Evolutionary conservation across 257 asterid genomes (phyloP).

Genomic region (Vinca minor): DNA sequence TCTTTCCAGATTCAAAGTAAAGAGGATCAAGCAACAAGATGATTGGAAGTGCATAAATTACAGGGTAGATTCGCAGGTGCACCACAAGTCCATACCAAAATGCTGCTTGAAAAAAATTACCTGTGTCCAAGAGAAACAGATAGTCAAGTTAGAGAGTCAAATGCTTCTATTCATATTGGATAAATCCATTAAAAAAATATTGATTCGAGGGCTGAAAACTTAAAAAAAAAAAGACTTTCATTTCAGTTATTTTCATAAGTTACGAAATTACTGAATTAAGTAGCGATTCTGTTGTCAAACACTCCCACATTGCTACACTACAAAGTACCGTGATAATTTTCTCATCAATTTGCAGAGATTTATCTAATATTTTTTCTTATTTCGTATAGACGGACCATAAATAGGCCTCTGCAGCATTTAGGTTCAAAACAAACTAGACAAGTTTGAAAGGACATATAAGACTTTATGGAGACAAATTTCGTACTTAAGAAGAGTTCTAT

Average conservation of each 20-base stretch:
- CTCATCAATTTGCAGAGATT: too few relatives aligned
- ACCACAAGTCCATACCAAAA: constrained; percentile 91
- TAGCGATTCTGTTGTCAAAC: too few relatives aligned
- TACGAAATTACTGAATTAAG: background rate
- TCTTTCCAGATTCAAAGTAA: constrained; percentile 42
- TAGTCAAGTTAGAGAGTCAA: background rate
- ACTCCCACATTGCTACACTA: background rate
- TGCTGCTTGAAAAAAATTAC: constrained; percentile 68
- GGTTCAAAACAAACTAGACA: too few relatives aligned
- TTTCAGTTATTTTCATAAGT: background rate
- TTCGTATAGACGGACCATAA: background rate
- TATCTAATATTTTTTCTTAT: too few relatives aligned
- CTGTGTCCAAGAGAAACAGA: constrained; percentile 34
- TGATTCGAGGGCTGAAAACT: background rate
- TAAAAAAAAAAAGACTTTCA: background rate
- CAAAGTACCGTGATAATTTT: too few relatives aligned
- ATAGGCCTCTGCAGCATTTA: too few relatives aligned
- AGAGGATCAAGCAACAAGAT: constrained; percentile 62
- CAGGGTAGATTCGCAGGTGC: constrained; percentile 84
- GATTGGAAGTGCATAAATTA: constrained; percentile 81
- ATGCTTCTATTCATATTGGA: background rate
- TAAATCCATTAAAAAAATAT: background rate
- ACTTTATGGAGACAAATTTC: too few relatives aligned
- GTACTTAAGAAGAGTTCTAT: background rate
- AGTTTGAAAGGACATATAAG: background rate